These are phyloP conservation scores for Entonaema liquescens DNA, from an alignment of 495 filamentous ascomycete genomes.

Conservation along the genomic window DNA sequence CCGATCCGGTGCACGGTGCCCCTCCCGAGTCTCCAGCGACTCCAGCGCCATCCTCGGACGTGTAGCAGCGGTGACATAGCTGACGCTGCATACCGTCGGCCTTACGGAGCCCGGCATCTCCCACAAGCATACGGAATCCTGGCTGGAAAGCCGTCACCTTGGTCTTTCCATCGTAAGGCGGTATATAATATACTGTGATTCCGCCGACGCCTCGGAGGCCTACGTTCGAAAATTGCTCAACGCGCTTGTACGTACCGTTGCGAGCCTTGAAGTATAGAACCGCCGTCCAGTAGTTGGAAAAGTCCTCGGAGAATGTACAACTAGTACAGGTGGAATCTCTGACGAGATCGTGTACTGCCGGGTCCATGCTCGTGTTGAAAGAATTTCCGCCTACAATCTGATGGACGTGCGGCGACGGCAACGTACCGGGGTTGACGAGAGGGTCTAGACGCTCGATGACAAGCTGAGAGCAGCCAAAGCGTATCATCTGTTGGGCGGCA, in stretches of 20 bases:
- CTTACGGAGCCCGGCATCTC: constrained; percentile 49
- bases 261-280: constrained; percentile 50
- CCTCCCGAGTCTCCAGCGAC: constrained; percentile 33
- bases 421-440: constrained; percentile 48
- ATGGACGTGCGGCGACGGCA: constrained; percentile 48
- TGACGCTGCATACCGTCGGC: constrained; percentile 40
- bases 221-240: constrained; percentile 50
- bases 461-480: constrained; percentile 54
- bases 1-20: constrained; percentile 41
- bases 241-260: constrained; percentile 51
- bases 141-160: constrained; percentile 52
- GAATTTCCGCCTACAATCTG: constrained; percentile 53
- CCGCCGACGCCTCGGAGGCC: constrained; percentile 50
- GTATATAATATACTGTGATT: constrained; percentile 56
- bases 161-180: constrained; percentile 48
- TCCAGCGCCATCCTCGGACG: constrained; percentile 28
- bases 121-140: constrained; percentile 56
- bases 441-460: constrained; percentile 51
- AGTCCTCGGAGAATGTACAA: constrained; percentile 51
- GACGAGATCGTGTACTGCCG: constrained; percentile 43
- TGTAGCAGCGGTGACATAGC: constrained; percentile 45
- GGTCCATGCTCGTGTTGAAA: constrained; percentile 48
- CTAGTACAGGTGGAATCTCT: constrained; percentile 47
- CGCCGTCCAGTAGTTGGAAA: constrained; percentile 58
- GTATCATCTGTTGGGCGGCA: constrained; percentile 48